These are phyloP conservation scores for Monocercomonoides exilis DNA, from an alignment of 78 protist genomes.

Conservation along the genomic window DNA sequence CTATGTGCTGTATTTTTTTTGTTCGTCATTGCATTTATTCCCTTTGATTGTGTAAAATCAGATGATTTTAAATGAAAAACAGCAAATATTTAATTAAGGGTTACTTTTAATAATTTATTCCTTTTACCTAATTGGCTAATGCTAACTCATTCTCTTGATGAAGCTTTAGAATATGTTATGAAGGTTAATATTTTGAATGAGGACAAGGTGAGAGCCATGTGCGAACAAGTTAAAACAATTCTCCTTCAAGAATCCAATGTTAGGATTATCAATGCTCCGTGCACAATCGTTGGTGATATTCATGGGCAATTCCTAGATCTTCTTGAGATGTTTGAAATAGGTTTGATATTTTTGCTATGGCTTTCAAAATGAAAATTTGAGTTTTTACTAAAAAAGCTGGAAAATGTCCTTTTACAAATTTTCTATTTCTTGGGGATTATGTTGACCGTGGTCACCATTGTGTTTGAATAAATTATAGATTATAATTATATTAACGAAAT, in stretches of 20 bases:
- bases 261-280: background rate
- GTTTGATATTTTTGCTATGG: background rate
- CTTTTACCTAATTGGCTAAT: too few species aligned
- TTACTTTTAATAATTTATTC: too few species aligned
- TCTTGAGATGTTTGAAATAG: background rate
- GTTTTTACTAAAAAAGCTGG: constrained; percentile 10
- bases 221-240: background rate
- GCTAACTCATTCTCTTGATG: background rate
- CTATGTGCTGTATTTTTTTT: too few species aligned
- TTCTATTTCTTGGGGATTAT: constrained; percentile 25
- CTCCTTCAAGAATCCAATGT: background rate
- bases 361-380: background rate
- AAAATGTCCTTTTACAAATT: background rate
- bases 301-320: constrained; percentile 22
- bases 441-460: constrained; percentile 15
- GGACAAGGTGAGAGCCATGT: background rate
- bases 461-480: too few species aligned
- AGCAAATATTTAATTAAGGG: too few species aligned
- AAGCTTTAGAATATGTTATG: background rate
- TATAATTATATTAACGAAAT: background rate
- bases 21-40: too few species aligned
- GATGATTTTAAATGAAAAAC: too few species aligned
- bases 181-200: background rate
- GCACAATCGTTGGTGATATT: constrained; percentile 8
- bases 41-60: too few species aligned